Evolutionary conservation across 202 grass and related monocot species (phyloP), one percentile per base, ranked within the genome.

Genomic region (Panicum virgatum): DNA sequence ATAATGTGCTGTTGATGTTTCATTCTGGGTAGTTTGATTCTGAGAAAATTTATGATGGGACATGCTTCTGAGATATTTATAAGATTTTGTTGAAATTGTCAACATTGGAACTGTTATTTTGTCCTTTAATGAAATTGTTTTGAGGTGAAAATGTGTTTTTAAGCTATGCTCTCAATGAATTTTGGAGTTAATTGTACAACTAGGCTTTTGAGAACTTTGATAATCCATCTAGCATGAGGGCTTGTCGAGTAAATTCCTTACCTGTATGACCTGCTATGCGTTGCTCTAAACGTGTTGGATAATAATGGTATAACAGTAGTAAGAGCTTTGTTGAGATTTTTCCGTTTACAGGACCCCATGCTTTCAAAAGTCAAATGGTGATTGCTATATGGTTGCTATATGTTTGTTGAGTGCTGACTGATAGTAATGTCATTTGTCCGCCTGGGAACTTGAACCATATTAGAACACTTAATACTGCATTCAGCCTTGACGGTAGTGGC

Each of bases 41-140:
- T 82, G 10, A 70, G 53, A 18, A 77, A 87, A 76, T 62, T 52
- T 22, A 54, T 80, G 36, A 27, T 3, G 12, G 44, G 23, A 27
- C 39, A 36, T 60, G 30, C 51, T 50, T 76, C 19, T 3, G 16
- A 13, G 22, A 22, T 19, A 59, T 69, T 76, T 76, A 9, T 53
- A 20, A 26, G 27, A 18, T 66, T 34, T n/a, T 66, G 37, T n/a
- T n/a, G n/a, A n/a, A 40, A 6, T n/a, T 4, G 3, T 63, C 5
- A 56, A 10, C 50, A 23, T 44, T 72, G 20, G 14, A 38, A 51
- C 27, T 6, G 14, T 76, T 57, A 14, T 52, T 66, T 57, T 66
- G 38, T 58, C 40, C 7, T 40, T 79, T 5, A 14, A 36, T 22
- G 48, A 27, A 9, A 44, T 12, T 22, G 56, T 73, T 80, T 57